Evolutionary conservation across 164 flowering plant species (phyloP).

Genomic region (Euptelea pleiosperma): DNA sequence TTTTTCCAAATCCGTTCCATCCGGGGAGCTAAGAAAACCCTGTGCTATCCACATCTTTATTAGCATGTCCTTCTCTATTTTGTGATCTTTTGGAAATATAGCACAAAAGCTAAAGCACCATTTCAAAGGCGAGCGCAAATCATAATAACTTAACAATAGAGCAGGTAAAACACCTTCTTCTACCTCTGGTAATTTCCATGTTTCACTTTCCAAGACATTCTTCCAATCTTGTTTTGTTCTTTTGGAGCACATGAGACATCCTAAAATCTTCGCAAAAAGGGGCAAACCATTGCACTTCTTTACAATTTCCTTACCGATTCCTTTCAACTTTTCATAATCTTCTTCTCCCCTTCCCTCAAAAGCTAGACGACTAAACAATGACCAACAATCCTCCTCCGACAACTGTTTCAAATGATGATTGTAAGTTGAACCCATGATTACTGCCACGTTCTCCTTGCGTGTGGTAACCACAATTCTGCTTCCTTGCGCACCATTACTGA

Average conservation of each 20-base stretch:
- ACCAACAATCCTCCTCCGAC: neutral
- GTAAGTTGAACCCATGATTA: neutral
- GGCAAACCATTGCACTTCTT: slow-evolving; percentile 7
- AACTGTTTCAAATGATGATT: neutral
- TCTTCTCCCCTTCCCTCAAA: neutral
- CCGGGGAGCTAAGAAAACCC: too few relatives aligned
- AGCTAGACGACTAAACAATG: neutral
- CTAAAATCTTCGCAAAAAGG: neutral
- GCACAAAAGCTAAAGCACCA: slow-evolving; percentile 5
- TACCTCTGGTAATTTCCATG: too few relatives aligned
- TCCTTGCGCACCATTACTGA: neutral
- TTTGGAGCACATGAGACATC: too few relatives aligned
- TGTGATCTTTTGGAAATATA: neutral
- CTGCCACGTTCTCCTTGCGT: neutral
- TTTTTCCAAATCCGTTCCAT: too few relatives aligned
- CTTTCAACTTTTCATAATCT: neutral
- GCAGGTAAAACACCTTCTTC: too few relatives aligned
- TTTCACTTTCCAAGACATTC: too few relatives aligned
- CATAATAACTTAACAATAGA: slow-evolving; percentile 2
- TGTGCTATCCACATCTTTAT: too few relatives aligned
- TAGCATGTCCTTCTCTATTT: neutral
- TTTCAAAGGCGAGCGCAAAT: neutral
- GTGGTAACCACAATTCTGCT: neutral
- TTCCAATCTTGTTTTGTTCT: too few relatives aligned
- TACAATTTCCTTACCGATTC: slow-evolving; percentile 3